Base-by-base conservation (phyloP, 2,329 filamentous ascomycete species). In the Pseudogymnoascus sp. region DNA sequence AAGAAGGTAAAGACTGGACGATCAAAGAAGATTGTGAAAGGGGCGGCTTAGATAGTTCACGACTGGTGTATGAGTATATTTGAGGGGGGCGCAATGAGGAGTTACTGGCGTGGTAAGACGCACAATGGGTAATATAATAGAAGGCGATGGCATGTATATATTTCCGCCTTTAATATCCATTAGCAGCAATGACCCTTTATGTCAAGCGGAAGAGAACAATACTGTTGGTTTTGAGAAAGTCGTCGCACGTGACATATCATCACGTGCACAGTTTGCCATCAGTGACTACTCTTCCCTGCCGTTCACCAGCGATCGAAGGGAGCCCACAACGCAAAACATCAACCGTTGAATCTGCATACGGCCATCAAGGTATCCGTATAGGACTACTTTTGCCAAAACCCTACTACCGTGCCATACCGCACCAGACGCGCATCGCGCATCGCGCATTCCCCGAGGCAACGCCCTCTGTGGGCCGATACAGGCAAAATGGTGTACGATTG, bases 401-500 rank as follows among this genome's bases (percentile, higher is more conserved):
- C n/a, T 55, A 55, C 48, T 52, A 55, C 48, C 3, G 48, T 55
- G 48, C 29, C 27, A 55, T 33, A 33, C 48, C 29, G 48, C 48
- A 55, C 48, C 48, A 33, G 29, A 55, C 48, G 45, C 45, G 45
- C 27, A 55, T 55, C 29, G 48, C 48, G 48, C 29, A 55, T 55
- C n/a, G 48, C 48, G 48, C 48, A 55, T 55, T 55, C 48, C 9
- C 48, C 29, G 13, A 55, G 48, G 48, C 48, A 55, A 55, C 48
- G 48, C 48, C 48, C 48, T 18, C 29, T 5, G 27, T 55, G 48
- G 48, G 48, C 48, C 29, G 5, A 55, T 55, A 12, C 4, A 55
- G 27, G 59, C 61, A 35, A 69, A 42, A 73, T 73, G 72, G 72
- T 82, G 15, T 87, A 87, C 73, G 82, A 86, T 69, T 88, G 86